Conservation (phyloP, 176 grass and related monocot genomes). For the Canna indica region DNA sequence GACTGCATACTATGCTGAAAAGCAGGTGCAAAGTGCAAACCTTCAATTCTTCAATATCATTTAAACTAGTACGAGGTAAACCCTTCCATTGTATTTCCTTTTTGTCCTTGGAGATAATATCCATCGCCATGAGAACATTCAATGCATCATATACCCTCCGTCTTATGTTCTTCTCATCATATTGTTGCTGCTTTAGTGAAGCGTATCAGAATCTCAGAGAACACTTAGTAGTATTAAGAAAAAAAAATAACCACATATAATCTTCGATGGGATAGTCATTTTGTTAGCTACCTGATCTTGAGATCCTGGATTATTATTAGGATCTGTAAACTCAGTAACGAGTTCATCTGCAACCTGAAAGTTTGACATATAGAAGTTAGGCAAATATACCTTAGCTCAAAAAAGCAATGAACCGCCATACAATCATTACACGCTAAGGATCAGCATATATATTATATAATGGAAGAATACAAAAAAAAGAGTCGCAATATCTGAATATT, state of each 20-base stretch:
- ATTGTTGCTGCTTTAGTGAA: constrained; percentile 68
- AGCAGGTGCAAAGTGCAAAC: constrained; percentile 21
- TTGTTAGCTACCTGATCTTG: constrained; percentile 62
- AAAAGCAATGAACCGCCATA: too few species aligned
- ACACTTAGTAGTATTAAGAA: constrained; percentile 13
- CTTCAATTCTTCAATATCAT: constrained; percentile 88
- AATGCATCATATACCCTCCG: constrained; percentile 94
- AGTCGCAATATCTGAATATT: too few species aligned
- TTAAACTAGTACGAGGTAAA: constrained; percentile 79
- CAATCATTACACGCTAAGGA: too few species aligned
- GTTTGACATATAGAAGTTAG: neutral
- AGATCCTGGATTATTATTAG: constrained; percentile 48
- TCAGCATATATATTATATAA: too few species aligned
- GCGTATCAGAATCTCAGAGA: constrained; percentile 26
- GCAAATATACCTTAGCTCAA: neutral
- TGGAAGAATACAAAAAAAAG: too few species aligned
- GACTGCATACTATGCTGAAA: neutral
- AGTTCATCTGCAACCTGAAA: constrained; percentile 95
- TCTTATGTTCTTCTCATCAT: constrained; percentile 99
- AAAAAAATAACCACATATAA: neutral
- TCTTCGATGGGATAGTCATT: constrained; percentile 7
- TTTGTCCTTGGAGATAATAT: constrained; percentile 99
- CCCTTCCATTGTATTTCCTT: constrained; percentile 99
- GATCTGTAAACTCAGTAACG: constrained; percentile 86
- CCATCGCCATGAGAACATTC: constrained; percentile 98